phyloP scores from a whole-genome alignment of 2,329 filamentous ascomycete genomes.

The Chalaropsis thielavioides region DNA sequence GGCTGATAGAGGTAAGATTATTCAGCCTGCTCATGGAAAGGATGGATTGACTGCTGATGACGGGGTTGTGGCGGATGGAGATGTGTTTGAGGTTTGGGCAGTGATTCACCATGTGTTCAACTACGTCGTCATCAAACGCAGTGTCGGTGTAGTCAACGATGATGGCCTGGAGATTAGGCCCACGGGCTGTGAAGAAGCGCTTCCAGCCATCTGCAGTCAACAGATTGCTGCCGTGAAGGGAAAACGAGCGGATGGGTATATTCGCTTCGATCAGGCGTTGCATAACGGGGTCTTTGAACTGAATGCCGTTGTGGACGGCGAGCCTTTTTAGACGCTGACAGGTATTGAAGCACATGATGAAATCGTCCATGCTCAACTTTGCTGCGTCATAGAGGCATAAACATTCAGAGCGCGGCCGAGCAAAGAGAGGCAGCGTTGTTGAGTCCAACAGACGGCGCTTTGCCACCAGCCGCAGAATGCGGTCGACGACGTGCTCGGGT shows the following conservation, averaged over 20 bases:
- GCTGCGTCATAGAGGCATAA: slow-evolving; percentile 44
- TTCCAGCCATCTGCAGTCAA: slow-evolving; percentile 64
- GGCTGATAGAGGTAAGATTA: slow-evolving; percentile 57
- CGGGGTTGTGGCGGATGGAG: slow-evolving; percentile 70
- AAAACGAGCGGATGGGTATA: slow-evolving; percentile 53
- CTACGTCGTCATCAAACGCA: slow-evolving; percentile 59
- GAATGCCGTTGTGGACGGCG: slow-evolving; percentile 71
- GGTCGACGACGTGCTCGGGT: slow-evolving; percentile 41
- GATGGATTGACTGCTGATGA: slow-evolving; percentile 52
- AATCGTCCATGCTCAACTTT: slow-evolving; percentile 61
- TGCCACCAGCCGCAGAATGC: slow-evolving; percentile 42
- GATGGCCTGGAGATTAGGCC: slow-evolving; percentile 48
- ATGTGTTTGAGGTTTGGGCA: slow-evolving; percentile 59
- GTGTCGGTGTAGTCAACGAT: slow-evolving; percentile 75
- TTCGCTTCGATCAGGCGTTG: slow-evolving; percentile 65
- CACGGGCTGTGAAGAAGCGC: slow-evolving; percentile 51
- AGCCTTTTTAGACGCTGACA: slow-evolving; percentile 55
- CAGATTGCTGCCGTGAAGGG: slow-evolving; percentile 73
- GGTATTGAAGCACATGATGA: slow-evolving; percentile 63
- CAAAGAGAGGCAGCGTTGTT: slow-evolving; percentile 42
- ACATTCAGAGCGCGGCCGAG: slow-evolving; percentile 36
- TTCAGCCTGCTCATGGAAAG: slow-evolving; percentile 46
- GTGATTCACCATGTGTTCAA: slow-evolving; percentile 44
- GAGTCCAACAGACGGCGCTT: slow-evolving; percentile 44
- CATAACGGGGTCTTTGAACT: slow-evolving; percentile 76